phyloP scores from a whole-genome alignment of 2,329 filamentous ascomycete genomes.

The Monilinia fructigena region DNA sequence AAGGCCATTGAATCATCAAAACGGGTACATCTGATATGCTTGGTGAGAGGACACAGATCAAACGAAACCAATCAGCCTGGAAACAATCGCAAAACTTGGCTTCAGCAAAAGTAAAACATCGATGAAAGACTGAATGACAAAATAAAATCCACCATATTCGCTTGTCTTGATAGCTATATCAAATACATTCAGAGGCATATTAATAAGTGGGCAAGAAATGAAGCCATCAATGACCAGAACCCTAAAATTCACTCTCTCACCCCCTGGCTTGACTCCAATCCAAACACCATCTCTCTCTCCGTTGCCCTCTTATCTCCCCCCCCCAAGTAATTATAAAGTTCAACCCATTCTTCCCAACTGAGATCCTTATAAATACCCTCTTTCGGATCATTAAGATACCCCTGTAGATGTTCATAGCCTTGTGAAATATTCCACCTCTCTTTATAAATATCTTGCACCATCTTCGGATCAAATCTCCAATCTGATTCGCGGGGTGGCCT shows the following conservation, averaged over 20 bases:
- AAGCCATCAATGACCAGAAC: neutral
- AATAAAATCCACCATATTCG: no score
- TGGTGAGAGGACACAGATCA: neutral
- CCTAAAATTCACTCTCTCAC: neutral
- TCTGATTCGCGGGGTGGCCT: neutral
- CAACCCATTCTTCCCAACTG: neutral
- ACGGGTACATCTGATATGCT: neutral
- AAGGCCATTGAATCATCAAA: neutral
- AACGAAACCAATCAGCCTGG: neutral
- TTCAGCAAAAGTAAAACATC: neutral
- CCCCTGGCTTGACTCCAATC: neutral
- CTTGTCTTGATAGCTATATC: neutral
- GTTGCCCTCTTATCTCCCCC: neutral
- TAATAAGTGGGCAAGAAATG: neutral
- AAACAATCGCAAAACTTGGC: neutral
- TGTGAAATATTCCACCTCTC: neutral
- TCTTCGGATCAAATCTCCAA: neutral
- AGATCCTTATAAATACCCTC: constrained; percentile 2
- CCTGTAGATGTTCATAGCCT: neutral
- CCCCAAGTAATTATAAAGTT: neutral
- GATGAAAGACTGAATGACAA: neutral
- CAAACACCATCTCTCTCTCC: neutral
- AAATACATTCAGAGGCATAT: neutral
- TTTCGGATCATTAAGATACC: constrained; percentile 7
- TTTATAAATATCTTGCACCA: neutral